These are phyloP conservation scores for Waitea zeae DNA, from an alignment of 1,284 basidiomycete genomes.

Conservation along the genomic window DNA sequence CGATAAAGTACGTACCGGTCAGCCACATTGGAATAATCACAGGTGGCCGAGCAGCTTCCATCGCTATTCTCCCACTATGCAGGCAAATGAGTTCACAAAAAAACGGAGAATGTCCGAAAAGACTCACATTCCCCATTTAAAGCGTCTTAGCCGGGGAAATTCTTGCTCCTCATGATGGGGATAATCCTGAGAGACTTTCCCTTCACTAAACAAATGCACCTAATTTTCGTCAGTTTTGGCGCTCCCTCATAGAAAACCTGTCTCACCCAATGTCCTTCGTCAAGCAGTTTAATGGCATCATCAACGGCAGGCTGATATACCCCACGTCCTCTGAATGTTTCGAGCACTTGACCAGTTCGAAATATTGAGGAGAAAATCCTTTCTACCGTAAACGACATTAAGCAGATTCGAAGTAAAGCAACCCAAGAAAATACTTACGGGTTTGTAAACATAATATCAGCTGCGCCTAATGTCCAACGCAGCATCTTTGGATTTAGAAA, in stretches of 20 bases:
- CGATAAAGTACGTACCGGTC: constrained; percentile 32
- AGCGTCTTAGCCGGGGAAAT: constrained; percentile 44
- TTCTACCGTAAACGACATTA: constrained; percentile 17
- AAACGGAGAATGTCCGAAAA: constrained; percentile 5
- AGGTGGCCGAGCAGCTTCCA: constrained; percentile 60
- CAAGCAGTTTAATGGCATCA: constrained; percentile 60
- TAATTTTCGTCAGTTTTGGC: constrained; percentile 23
- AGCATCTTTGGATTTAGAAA: constrained; percentile 44
- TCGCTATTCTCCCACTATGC: constrained; percentile 63
- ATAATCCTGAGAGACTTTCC: constrained; percentile 70
- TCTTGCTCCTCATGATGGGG: constrained; percentile 25
- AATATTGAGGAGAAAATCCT: constrained; percentile 77
- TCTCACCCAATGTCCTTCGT: constrained; percentile 80
- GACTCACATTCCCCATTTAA: constrained; percentile 94
- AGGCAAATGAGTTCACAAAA: constrained; percentile 2
- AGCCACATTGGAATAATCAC: constrained; percentile 93
- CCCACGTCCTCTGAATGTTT: constrained; percentile 82
- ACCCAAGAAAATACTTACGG: constrained; percentile 36
- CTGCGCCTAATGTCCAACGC: constrained; percentile 80
- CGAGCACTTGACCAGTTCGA: constrained; percentile 79
- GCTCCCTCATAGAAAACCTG: constrained; percentile 17
- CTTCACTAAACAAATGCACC: constrained; percentile 93
- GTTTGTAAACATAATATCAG: constrained; percentile 94
- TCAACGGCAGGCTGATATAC: constrained; percentile 85
- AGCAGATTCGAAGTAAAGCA: constrained; percentile 5